phyloP scores from a whole-genome alignment of 2,329 filamentous ascomycete species.

The Botryotinia narcissicola region DNA sequence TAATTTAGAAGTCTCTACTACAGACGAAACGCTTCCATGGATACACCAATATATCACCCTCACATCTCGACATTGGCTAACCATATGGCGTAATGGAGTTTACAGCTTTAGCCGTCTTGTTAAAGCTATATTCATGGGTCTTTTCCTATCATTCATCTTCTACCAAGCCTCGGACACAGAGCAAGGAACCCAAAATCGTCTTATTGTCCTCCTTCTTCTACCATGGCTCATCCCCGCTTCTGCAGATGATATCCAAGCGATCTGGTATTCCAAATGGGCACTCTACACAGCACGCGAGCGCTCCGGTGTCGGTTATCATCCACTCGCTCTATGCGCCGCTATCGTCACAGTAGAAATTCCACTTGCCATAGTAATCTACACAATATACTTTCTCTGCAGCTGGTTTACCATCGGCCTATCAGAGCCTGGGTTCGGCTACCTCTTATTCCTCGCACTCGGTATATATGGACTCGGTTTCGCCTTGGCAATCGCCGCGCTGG shows the following conservation, averaged over 20 bases:
- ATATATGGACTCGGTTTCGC: not conserved
- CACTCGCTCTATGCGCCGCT: not conserved
- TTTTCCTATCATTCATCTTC: not conserved
- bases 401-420: not conserved
- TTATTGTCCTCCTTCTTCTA: not conserved
- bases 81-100: not conserved
- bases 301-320: not conserved
- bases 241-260: not conserved
- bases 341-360: not conserved
- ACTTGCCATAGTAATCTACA: not conserved
- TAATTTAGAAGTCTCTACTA: not conserved
- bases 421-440: not conserved
- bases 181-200: not conserved
- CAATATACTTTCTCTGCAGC: not conserved
- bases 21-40: not conserved
- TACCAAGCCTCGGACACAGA: not conserved
- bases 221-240: not conserved
- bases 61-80: not conserved
- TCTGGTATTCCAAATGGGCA: slow-evolving; percentile 3
- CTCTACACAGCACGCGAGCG: not conserved
- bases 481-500: not conserved
- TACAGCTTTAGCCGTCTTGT: not conserved
- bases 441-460: not conserved
- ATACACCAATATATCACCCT: not conserved
- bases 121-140: not conserved